These are phyloP conservation scores for Mrakia frigida DNA, from an alignment of 768 basidiomycete genomes.

Conservation along the genomic window DNA sequence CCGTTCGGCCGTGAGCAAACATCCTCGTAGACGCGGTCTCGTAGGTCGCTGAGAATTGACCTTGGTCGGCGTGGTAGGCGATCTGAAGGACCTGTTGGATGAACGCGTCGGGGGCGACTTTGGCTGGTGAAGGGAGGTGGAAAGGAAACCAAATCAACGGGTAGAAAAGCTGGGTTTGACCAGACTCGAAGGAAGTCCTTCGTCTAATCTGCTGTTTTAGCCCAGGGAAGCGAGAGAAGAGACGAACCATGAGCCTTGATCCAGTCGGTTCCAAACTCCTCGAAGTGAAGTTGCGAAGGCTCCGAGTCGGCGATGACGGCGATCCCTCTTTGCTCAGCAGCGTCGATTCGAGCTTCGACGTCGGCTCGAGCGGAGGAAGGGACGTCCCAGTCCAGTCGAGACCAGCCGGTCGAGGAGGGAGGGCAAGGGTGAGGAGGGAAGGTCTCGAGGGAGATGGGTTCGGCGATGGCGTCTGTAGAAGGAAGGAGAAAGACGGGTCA, in stretches of 20 bases:
- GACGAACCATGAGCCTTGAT: conserved; percentile 68
- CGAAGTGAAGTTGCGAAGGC: conserved; percentile 73
- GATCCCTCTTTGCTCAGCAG: conserved; percentile 57
- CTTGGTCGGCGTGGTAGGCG: conserved; percentile 77
- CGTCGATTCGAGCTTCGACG: conserved; percentile 50
- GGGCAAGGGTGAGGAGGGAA: conserved; percentile 43
- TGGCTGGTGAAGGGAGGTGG: conserved; percentile 45
- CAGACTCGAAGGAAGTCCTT: no score
- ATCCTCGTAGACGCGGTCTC: conserved; percentile 85
- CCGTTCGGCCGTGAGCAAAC: conserved; percentile 82
- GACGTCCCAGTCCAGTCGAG: conserved; percentile 66
- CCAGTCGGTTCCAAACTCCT: conserved; percentile 78
- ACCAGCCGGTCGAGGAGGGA: conserved; percentile 47
- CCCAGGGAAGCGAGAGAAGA: not conserved
- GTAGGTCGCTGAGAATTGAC: conserved; percentile 77
- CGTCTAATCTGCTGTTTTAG: no score
- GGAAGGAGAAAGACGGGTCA: not conserved
- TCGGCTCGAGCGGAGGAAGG: conserved; percentile 43
- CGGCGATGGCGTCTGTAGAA: conserved; percentile 54
- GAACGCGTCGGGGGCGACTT: conserved; percentile 69
- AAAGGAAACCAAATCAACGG: no score
- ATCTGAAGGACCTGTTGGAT: conserved; percentile 88
- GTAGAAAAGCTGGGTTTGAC: no score
- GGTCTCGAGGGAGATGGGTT: conserved; percentile 56
- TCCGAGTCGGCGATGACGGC: conserved; percentile 71